These are phyloP conservation scores for Lichenothelia convexa DNA, from an alignment of 495 filamentous ascomycete species.

Conservation along the genomic window DNA sequence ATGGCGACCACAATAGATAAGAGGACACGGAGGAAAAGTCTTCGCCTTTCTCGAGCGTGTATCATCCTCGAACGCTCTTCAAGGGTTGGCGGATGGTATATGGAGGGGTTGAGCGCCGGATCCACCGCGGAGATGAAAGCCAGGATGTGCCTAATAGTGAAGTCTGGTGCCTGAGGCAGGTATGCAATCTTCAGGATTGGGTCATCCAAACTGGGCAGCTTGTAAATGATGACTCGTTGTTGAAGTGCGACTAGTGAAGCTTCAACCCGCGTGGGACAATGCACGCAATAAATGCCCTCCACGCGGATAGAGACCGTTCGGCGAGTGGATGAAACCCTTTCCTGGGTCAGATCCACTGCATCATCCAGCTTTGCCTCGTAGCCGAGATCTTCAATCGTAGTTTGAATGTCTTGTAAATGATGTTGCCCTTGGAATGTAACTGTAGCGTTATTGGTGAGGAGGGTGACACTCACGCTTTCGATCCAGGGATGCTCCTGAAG, in stretches of 20 bases:
- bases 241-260: slow-evolving; percentile 33
- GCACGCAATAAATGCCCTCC: slow-evolving; percentile 74
- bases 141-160: slow-evolving; percentile 66
- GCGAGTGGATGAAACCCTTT: slow-evolving; percentile 12
- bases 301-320: slow-evolving; percentile 49
- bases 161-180: slow-evolving; percentile 40
- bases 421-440: slow-evolving; percentile 21
- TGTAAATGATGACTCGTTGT: slow-evolving; percentile 28
- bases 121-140: slow-evolving; percentile 45
- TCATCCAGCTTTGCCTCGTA: slow-evolving; percentile 50
- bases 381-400: slow-evolving; percentile 63
- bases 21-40: slow-evolving; percentile 34
- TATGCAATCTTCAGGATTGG: slow-evolving; percentile 61
- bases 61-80: slow-evolving; percentile 63
- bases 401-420: slow-evolving; percentile 38
- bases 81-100: slow-evolving; percentile 67
- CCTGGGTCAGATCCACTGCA: slow-evolving; percentile 14
- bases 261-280: slow-evolving; percentile 51
- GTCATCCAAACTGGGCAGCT: slow-evolving; percentile 29
- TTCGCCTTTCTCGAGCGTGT: slow-evolving; percentile 15
- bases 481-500: slow-evolving; percentile 47
- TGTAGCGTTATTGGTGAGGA: slow-evolving; percentile 44
- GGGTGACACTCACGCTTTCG: slow-evolving; percentile 42
- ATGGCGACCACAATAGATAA: slow-evolving; percentile 60
- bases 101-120: slow-evolving; percentile 40